Base-by-base conservation (phyloP, 2,329 filamentous ascomycete species). In the Mycosphaerella sp. region DNA sequence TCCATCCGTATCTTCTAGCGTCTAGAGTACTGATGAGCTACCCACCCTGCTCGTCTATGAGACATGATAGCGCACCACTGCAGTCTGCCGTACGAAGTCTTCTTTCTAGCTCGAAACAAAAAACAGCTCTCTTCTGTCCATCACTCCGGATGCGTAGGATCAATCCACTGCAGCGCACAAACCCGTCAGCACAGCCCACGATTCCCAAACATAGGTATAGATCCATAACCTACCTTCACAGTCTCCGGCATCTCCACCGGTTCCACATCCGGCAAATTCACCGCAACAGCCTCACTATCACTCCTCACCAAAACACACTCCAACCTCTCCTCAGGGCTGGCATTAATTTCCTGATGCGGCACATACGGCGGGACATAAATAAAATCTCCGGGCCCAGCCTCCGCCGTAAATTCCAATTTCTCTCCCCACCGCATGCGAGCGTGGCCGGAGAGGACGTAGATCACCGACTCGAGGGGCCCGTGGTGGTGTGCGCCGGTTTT, bases 311-410 rank as follows among this genome's bases (percentile, higher is more conserved):
- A 63, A 28, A 70, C 70, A 63, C 71, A 73, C 52, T 73, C 71
- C 55, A 73, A 55, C 41, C 64, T 68, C 62, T 73, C 70, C 50
- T 72, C 65, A 47, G 66, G 65, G 30, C 59, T 61, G 4, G 71
- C 71, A 57, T 73, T 74, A 58, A 74, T 74, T 65, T 74, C 71
- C 61, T 75, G 71, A 60, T 75, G 71, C 35, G 71, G 71, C 18
- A 59, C 60, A 44, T 57, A 63, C 1, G 71, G 71, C 34, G 72
- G 71, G 25, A 74, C 71, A 56, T 69, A 75, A 48, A 75, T 74
- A 56, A 74, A 75, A 54, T 74, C 71, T 2, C 72, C 72, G 2
- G 71, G 71, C 14, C 72, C 71, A 17, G 71, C 71, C 60, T 73
- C 71, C 25, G 72, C 71, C 1, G 68, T 70, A 57, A 71, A 75